phyloP scores from a whole-genome alignment of 768 basidiomycete species.

The Phlegmacium glaucopus region DNA sequence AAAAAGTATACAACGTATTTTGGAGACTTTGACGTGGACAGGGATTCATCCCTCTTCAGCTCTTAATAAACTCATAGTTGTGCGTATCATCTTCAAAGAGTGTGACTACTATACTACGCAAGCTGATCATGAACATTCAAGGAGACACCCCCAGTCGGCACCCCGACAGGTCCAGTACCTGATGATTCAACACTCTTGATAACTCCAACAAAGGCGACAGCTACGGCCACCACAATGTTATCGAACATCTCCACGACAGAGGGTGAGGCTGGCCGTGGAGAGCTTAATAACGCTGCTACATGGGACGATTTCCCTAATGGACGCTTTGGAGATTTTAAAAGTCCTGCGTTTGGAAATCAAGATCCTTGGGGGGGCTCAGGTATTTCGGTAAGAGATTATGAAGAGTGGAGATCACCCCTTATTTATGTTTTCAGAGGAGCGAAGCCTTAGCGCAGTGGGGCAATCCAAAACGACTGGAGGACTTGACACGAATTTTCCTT shows the following conservation, averaged over 20 bases:
- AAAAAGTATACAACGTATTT: slow-evolving; percentile 84
- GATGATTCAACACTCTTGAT: slow-evolving; percentile 43
- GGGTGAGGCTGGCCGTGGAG: slow-evolving; percentile 63
- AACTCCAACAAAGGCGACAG: slow-evolving; percentile 63
- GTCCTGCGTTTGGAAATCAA: slow-evolving; percentile 87
- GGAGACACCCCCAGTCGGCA: slow-evolving; percentile 34
- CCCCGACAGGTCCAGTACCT: slow-evolving; percentile 22
- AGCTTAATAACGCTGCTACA: slow-evolving; percentile 70
- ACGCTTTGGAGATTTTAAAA: slow-evolving; percentile 95
- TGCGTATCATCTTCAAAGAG: slow-evolving; percentile 23
- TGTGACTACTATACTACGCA: slow-evolving; percentile 2
- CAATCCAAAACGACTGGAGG: slow-evolving; percentile 54
- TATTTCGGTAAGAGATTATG: slow-evolving; percentile 43
- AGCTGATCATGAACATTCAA: slow-evolving; percentile 12
- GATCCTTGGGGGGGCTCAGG: slow-evolving; percentile 75
- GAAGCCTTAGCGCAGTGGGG: slow-evolving; percentile 76
- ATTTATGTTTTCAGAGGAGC: slow-evolving; percentile 42
- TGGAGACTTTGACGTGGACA: slow-evolving; percentile 79
- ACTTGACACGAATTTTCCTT: slow-evolving; percentile 79
- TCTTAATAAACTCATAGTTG: slow-evolving; percentile 68
- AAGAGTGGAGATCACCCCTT: not conserved
- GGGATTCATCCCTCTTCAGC: slow-evolving; percentile 27
- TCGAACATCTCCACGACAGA: slow-evolving; percentile 46
- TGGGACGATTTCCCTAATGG: slow-evolving; percentile 99
- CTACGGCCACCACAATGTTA: slow-evolving; percentile 56